Percentiles rank a stretch among this genome's conserved stretches.
These are phyloP conservation scores for Aphanomyces euteiches DNA, from an alignment of 352 stramenopile genomes.

Conservation along the genomic window DNA sequence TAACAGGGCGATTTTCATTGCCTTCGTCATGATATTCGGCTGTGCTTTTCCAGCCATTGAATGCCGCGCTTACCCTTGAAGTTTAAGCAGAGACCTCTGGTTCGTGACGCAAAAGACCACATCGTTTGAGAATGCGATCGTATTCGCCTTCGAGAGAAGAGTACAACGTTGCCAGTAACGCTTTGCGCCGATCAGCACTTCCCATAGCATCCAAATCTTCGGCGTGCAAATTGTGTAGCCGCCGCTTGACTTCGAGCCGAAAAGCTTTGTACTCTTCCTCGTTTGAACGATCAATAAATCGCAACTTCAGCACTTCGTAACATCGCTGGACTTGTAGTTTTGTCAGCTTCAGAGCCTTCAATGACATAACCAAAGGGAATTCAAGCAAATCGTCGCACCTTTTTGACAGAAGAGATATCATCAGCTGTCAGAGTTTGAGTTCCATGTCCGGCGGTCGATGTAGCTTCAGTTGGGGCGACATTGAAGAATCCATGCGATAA, in stretches of 20 bases:
- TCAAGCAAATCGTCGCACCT: slow-evolving; percentile 33
- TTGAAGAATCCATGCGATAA: slow-evolving; percentile 26
- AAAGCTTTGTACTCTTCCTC: slow-evolving; percentile 57
- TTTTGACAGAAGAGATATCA: slow-evolving; percentile 62
- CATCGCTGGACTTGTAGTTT: slow-evolving; percentile 71
- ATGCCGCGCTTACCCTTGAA: too few species aligned
- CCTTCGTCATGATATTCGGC: background rate
- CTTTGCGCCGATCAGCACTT: slow-evolving; percentile 63
- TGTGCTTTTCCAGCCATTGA: too few species aligned
- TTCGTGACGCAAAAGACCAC: background rate
- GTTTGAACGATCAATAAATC: slow-evolving; percentile 50
- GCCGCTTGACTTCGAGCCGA: slow-evolving; percentile 78
- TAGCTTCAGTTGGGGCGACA: slow-evolving; percentile 15
- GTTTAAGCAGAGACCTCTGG: too few species aligned
- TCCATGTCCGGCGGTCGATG: slow-evolving; percentile 29
- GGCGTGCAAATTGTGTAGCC: slow-evolving; percentile 57
- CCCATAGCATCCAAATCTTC: slow-evolving; percentile 75
- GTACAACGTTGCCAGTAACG: slow-evolving; percentile 47
- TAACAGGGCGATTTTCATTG: too few species aligned
- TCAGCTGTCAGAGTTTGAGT: slow-evolving; percentile 42
- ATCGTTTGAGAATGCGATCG: slow-evolving; percentile 11
- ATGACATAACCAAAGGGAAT: background rate
- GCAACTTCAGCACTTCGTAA: slow-evolving; percentile 72
- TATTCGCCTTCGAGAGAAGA: slow-evolving; percentile 14
- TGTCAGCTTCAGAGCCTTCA: slow-evolving; percentile 68